Evolutionary conservation across 257 asterid genomes (phyloP), one percentile per base, ranked within the genome.

Genomic region (Solanum pinnatisectum): DNA sequence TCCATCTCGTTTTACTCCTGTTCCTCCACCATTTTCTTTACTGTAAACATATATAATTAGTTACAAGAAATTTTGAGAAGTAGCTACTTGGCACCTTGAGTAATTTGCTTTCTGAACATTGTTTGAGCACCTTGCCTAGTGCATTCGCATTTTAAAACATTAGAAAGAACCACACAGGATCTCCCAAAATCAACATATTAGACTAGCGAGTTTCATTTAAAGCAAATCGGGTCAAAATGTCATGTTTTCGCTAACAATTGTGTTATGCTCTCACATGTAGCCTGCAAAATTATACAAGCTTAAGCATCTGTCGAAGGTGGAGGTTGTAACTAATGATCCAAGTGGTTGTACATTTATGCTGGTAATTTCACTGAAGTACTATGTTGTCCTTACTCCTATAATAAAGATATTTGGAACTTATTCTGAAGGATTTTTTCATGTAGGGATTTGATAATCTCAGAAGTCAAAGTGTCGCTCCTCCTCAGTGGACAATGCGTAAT

Each of bases 401-500:
- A 74, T 78, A 37, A 14, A 25, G 76, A 76, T 85, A 59, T 89
- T 89, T 86, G 59, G 52, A 49, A 40, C 30, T 84, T 23, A 79
- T 23, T 49, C n/a, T 56, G 70, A 35, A 10, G 3, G 30, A 33
- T 91, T 89, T 77, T 60, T 92, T 88, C 33, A 74, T 94, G 83
- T 88, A 97, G 99, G 99, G 99, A 22, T 97, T 97, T 87, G 99
- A 97, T 93, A 97, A 97, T 90, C 96, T 97, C 79, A 95, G 98
- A 91, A 97, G 89, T 90, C 98, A 96, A 89, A 96, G 94, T 93
- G 99, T 97, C 78, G 96, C 98, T 67, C 99, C 99, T n/a, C 98
- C 99, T 67, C 99, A 97, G 89, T 97, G 99, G 99, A 96, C 98
- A 76, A 94, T 96, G 99, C 99, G 99, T 83, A 97, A 97, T 91